Base-by-base conservation (phyloP, 2,329 filamentous ascomycete genomes). In the Penicillium sp. region DNA sequence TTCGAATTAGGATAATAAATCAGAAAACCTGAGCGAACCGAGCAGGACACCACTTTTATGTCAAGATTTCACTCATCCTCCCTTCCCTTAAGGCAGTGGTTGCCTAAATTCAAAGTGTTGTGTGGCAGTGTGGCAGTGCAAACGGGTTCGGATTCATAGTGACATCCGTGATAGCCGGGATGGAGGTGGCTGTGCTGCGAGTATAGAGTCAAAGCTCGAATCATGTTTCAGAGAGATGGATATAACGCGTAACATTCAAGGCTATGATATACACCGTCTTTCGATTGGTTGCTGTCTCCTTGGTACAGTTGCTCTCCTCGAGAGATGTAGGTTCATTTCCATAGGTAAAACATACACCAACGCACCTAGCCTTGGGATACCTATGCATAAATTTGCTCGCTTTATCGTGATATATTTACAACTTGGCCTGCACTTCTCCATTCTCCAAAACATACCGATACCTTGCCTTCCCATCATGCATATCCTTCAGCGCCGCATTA, bases 371-470 rank as follows among this genome's bases (percentile, higher is more conserved):
- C 19, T 22, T 22, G 19, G 19, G 19, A 22, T 22, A 30, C 28
- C 28, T 7, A 30, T 30, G 26, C 42, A 22, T 7, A 45, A 26
- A 45, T 6, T 14, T 13, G 22, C 42, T 19, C 19, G 10, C 13
- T 35, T 33, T n/a, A 40, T 6, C 35, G 19, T 19, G 10, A 22
- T 3, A n/a, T 5, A 43, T 33, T 54, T 68, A 77, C 59, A 78
- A 46, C 54, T 70, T 78, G 33, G 73, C 69, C 59, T 70, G 63
- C 1, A 61, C 63, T 45, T 55, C 59, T 48, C 75, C 70, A 71
- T 82, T 82, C 13, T 77, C 72, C 64, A 82, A 61, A 26, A 81
- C 79, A 72, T 78, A 82, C 30, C 80, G 68, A 73, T 81, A 82
- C 57, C 80, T 73, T 59, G 80, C 79, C 67, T 78, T 81, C 1